A percentile compares a stretch with the other conserved stretches of the same genome.
Evolutionary conservation across 129 eudicot genomes (phyloP).

Genomic region (Lactuca sativa): DNA sequence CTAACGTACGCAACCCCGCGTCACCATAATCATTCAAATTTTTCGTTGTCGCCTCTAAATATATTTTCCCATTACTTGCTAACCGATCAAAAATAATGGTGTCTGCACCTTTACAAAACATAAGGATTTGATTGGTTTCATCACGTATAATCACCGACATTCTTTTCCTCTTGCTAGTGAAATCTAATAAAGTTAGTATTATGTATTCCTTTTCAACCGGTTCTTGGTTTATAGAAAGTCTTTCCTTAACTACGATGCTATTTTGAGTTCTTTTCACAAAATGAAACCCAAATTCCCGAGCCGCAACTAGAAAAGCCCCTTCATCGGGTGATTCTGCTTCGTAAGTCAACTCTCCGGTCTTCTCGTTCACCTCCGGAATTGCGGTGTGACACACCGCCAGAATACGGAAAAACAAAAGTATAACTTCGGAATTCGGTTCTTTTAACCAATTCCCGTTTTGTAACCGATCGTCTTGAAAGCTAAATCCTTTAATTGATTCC

Average conservation of each 20-base stretch:
- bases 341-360: conserved; percentile 43
- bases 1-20: conserved; percentile 65
- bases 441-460: conserved; percentile 49
- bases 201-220: conserved; percentile 51
- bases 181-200: conserved; percentile 59
- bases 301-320: conserved; percentile 71
- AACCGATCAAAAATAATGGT: conserved; percentile 65
- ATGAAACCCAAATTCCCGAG: conserved; percentile 73
- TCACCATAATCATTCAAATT: conserved; percentile 65
- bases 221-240: conserved; percentile 34
- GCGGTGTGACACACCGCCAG: conserved; percentile 80
- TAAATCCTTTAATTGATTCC: conserved; percentile 50
- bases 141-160: conserved; percentile 66
- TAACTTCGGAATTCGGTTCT: conserved; percentile 44
- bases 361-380: conserved; percentile 53
- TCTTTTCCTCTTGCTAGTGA: conserved; percentile 73
- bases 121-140: conserved; percentile 54
- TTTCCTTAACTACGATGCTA: conserved; percentile 53
- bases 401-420: conserved; percentile 53
- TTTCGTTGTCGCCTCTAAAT: conserved; percentile 44
- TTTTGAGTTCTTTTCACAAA: conserved; percentile 62
- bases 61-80: conserved; percentile 52
- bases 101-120: conserved; percentile 86
- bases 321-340: conserved; percentile 94
- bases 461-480: conserved; percentile 55